Evolutionary conservation across 2,329 filamentous ascomycete species (phyloP).

Genomic region (Exophiala sp.): DNA sequence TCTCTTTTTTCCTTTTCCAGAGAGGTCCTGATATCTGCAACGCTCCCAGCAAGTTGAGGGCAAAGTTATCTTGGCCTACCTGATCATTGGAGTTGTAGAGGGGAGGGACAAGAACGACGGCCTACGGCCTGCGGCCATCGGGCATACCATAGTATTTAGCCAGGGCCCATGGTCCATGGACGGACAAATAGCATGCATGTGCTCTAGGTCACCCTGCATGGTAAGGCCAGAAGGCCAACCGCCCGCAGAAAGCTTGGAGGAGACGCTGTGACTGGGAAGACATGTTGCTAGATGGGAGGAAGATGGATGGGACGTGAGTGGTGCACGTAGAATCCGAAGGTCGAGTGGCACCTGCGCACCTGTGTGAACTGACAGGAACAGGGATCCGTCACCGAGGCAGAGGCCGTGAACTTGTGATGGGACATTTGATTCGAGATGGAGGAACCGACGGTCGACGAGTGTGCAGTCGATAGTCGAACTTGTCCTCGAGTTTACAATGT

Average conservation of each 20-base stretch:
- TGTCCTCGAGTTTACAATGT: neutral
- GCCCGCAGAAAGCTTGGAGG: conserved; percentile 5
- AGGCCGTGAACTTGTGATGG: conserved; percentile 6
- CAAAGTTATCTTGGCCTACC: neutral
- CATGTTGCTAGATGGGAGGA: neutral
- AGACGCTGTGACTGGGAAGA: conserved; percentile 20
- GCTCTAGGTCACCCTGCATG: conserved; percentile 1
- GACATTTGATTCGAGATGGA: conserved; percentile 11
- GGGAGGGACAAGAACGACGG: conserved; percentile 7
- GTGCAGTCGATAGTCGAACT: conserved; percentile 4
- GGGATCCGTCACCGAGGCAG: neutral
- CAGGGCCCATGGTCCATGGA: neutral
- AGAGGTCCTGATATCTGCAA: neutral
- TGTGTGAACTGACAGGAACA: neutral
- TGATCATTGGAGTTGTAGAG: conserved; percentile 13
- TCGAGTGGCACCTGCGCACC: neutral
- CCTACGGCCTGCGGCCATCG: conserved; percentile 5
- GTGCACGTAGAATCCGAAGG: conserved; percentile 1
- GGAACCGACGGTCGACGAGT: neutral
- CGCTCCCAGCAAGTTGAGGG: neutral
- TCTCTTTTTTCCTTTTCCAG: neutral
- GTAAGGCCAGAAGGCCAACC: conserved; percentile 15
- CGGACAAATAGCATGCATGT: neutral
- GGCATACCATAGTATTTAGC: conserved; percentile 4
- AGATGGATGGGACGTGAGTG: conserved; percentile 4